Evolutionary conservation across 495 filamentous ascomycete genomes (phyloP).

Genomic region (Aspergillus bertholletiae): DNA sequence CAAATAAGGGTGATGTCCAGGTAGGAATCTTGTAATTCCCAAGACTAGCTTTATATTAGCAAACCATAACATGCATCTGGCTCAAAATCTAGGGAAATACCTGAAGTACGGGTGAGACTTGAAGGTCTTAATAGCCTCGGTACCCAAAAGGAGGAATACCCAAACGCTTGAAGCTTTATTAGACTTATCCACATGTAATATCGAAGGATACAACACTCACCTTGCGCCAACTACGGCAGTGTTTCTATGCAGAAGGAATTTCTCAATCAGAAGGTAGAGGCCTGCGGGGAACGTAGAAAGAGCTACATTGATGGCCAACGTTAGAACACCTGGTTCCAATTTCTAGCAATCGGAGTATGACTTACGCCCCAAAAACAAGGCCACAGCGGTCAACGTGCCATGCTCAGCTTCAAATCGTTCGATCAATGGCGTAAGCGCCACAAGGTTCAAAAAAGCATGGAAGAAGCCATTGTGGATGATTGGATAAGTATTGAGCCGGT

Average conservation of each 20-base stretch:
- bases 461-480: slow-evolving; percentile 79
- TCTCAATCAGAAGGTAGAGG: slow-evolving; percentile 69
- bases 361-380: slow-evolving; percentile 88
- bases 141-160: slow-evolving; percentile 82
- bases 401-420: slow-evolving; percentile 93
- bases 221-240: slow-evolving; percentile 76
- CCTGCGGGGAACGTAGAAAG: slow-evolving; percentile 75
- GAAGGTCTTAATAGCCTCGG: slow-evolving; percentile 80
- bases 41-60: slow-evolving; percentile 22
- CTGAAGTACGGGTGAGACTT: slow-evolving; percentile 70
- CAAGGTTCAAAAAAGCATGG: slow-evolving; percentile 72
- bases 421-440: slow-evolving; percentile 77
- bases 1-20: slow-evolving; percentile 80
- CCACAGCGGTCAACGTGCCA: slow-evolving; percentile 79
- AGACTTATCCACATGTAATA: neutral
- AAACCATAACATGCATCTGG: neutral
- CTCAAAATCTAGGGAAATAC: slow-evolving; percentile 18
- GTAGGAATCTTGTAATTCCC: slow-evolving; percentile 79
- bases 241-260: slow-evolving; percentile 59
- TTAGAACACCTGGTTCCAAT: slow-evolving; percentile 12
- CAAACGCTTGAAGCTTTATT: slow-evolving; percentile 59
- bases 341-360: slow-evolving; percentile 14
- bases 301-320: slow-evolving; percentile 43
- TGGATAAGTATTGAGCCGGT: slow-evolving; percentile 89
- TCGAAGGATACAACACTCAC: slow-evolving; percentile 41